These are phyloP conservation scores for Coemansia biformis DNA, from an alignment of 192 early-diverging fungal species.

Conservation along the genomic window DNA sequence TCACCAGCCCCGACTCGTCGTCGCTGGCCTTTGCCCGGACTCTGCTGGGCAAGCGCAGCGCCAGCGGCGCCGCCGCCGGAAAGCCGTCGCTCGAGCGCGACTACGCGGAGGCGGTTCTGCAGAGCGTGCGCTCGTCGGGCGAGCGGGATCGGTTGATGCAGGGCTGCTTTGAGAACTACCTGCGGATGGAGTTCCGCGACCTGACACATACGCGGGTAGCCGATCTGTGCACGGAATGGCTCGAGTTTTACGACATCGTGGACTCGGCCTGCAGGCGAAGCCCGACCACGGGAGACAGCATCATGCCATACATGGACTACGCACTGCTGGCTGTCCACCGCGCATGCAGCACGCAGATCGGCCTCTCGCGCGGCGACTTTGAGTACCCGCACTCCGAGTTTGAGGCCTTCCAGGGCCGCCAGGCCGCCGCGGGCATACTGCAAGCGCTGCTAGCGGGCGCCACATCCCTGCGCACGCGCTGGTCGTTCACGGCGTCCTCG, in stretches of 20 bases:
- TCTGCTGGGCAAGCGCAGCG: constrained; percentile 9
- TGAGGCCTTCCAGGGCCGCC: constrained; percentile 54
- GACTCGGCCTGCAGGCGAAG: constrained; percentile 29
- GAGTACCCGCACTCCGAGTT: constrained; percentile 73
- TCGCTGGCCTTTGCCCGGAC: constrained; percentile 8
- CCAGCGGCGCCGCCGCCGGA: neutral
- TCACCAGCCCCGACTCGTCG: constrained; percentile 44
- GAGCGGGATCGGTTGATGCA: constrained; percentile 84
- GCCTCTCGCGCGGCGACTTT: constrained; percentile 54
- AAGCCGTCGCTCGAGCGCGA: constrained; percentile 5
- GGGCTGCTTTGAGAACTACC: constrained; percentile 91
- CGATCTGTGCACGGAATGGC: constrained; percentile 62
- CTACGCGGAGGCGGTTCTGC: constrained; percentile 35
- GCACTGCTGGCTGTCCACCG: constrained; percentile 70
- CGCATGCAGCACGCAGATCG: constrained; percentile 66
- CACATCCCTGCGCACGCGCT: constrained; percentile 47
- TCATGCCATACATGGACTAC: constrained; percentile 67
- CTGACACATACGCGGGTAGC: constrained; percentile 61
- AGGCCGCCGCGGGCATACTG: constrained; percentile 54
- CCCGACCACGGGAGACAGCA: constrained; percentile 41
- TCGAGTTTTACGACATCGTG: constrained; percentile 75
- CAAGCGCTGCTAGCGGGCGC: constrained; percentile 48
- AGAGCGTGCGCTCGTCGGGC: constrained; percentile 54
- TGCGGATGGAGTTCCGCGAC: constrained; percentile 74
- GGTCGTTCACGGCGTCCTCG: constrained; percentile 46